Conservation (phyloP, 306 rosid genomes). For the Fragaria iinumae region DNA sequence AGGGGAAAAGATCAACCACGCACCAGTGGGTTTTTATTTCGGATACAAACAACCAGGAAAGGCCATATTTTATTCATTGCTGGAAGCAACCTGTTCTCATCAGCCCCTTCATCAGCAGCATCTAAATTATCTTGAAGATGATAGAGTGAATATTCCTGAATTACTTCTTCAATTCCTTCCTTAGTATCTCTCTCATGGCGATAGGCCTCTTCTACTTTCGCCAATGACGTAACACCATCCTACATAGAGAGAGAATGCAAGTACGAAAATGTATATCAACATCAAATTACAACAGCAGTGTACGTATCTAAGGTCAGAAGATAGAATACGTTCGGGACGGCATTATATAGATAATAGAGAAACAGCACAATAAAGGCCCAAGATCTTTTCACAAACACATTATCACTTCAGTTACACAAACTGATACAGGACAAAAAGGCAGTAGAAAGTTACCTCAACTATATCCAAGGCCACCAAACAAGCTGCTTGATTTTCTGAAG, state of each 20-base stretch:
- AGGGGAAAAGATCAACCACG: constrained; percentile 28
- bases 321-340: neutral
- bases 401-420: neutral
- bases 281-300: neutral
- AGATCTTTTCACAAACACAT: neutral
- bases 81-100: constrained; percentile 90
- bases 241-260: neutral
- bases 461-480: constrained; percentile 78
- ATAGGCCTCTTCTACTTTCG: constrained; percentile 81
- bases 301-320: neutral
- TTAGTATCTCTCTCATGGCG: constrained; percentile 61
- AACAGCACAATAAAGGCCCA: neutral
- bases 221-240: constrained; percentile 55
- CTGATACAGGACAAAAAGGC: neutral
- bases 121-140: constrained; percentile 64
- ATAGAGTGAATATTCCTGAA: constrained; percentile 49
- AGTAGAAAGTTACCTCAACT: constrained; percentile 62
- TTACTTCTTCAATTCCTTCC: constrained; percentile 65
- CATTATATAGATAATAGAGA: neutral
- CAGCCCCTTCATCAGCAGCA: constrained; percentile 60
- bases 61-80: constrained; percentile 98
- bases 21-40: constrained; percentile 73
- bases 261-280: neutral
- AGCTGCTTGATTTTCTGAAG: constrained; percentile 62
- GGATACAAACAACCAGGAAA: constrained; percentile 71